Base-by-base conservation (phyloP, 768 basidiomycete genomes). In the Mycena olivaceomarginata region DNA sequence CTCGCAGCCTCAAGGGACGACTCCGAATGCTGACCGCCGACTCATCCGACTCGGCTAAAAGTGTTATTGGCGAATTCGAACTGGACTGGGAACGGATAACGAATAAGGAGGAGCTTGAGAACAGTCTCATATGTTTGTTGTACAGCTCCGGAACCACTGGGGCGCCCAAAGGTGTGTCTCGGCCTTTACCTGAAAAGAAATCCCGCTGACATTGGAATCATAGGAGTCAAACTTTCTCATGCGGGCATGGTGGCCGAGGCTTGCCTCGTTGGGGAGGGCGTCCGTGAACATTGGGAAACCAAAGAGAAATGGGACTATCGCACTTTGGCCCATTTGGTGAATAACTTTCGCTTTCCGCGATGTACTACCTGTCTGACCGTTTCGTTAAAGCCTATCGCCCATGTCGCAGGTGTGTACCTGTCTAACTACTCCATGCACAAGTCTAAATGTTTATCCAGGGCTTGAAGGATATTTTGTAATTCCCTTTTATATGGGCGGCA, bases 1-100 rank as follows among this genome's bases (percentile, higher is more conserved):
- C 20, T 73, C 71, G 10, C 46, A 67, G 10, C 18, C 67, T 20
- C 72, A 53, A 74, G 57, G 67, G 63, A n/a, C 11, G 68, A 25
- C 68, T 74, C 5, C 68, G 67, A 15, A 62, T 62, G 66, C 48
- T 77, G 8, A 59, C 72, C 31, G 63, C 25, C 25, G 25, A 46
- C 40, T 39, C 72, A 39, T 73, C 76, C 25, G 25, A 25, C 25
- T 25, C 25, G 41, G 13, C 20, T 18, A 22, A 51, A 13, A 77
- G 65, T 25, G 70, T 77, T 40, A 31, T 77, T 37, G 77, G 77
- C 7, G 60, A 70, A 46, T n/a, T 43, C 3, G 68, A 70, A 53
- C 57, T 77, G 1, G 72, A 74, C n/a, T 77, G 77, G 77, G 57
- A 77, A 40, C 70, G 72, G 12, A 60, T 77, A 39, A 77, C 72